Evolutionary conservation across 768 basidiomycete genomes (phyloP).

Genomic region (Kwoniella mangroviensis): DNA sequence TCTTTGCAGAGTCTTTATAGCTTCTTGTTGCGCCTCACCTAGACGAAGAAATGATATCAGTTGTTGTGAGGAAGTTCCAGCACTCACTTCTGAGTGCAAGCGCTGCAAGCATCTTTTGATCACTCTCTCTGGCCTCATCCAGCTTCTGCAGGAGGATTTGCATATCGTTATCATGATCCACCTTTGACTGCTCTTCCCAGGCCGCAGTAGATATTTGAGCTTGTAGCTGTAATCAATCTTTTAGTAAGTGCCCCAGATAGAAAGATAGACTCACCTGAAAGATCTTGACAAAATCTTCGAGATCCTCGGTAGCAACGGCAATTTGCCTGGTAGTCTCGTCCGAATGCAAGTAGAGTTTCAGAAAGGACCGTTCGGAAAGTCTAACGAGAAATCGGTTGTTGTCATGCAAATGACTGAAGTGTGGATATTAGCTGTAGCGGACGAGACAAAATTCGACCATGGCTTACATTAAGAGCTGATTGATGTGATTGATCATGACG

Average conservation of each 20-base stretch:
- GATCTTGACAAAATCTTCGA: constrained; percentile 66
- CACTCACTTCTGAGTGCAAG: constrained; percentile 64
- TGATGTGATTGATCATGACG: constrained; percentile 34
- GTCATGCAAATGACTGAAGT: constrained; percentile 32
- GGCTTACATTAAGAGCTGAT: constrained; percentile 29
- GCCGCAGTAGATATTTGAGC: constrained; percentile 39
- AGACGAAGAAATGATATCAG: background rate
- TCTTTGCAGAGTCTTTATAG: constrained; percentile 77
- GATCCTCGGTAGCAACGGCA: constrained; percentile 62
- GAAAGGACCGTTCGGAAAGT: constrained; percentile 70
- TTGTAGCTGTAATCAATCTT: constrained; percentile 30
- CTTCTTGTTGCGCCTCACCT: constrained; percentile 74
- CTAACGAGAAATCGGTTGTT: constrained; percentile 63
- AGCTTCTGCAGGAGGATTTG: constrained; percentile 67
- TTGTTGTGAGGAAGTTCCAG: background rate
- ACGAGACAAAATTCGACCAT: background rate
- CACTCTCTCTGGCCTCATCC: constrained; percentile 66
- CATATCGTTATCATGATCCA: constrained; percentile 65
- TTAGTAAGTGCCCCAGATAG: constrained; percentile 41
- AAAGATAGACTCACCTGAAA: constrained; percentile 61
- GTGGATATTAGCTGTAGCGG: constrained; percentile 1
- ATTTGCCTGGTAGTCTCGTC: constrained; percentile 70
- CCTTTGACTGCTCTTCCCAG: constrained; percentile 60
- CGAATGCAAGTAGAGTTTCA: constrained; percentile 76
- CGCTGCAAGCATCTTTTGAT: constrained; percentile 68